Evolutionary conservation across 176 grass and related monocot species (phyloP).

Genomic region (Themeda triandra): DNA sequence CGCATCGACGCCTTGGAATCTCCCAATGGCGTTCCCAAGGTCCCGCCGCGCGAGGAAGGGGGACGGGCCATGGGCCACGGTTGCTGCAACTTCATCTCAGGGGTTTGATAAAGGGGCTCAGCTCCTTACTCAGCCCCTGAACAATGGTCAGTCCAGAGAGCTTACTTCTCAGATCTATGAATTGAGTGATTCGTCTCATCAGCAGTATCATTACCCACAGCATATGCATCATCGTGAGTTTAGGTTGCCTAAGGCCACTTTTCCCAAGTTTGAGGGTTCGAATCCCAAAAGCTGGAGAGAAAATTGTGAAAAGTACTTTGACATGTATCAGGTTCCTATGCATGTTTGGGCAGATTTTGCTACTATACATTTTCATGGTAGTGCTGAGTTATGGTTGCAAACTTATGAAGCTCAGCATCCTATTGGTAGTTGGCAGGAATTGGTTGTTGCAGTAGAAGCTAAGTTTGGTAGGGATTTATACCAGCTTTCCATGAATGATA

Average conservation of each 20-base stretch:
- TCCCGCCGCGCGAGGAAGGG: too few species aligned
- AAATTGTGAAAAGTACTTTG: not conserved
- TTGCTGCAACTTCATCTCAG: too few species aligned
- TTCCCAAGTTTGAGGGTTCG: not conserved
- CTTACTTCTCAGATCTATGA: accelerated
- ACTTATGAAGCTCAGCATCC: not conserved
- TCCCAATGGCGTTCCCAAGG: too few species aligned
- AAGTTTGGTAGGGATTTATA: not conserved
- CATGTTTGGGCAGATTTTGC: not conserved
- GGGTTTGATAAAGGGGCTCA: accelerated
- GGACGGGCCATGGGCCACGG: too few species aligned
- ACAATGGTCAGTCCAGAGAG: too few species aligned
- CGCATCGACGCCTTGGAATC: too few species aligned
- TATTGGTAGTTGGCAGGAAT: accelerated
- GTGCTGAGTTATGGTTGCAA: not conserved
- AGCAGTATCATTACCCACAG: accelerated
- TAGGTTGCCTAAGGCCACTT: not conserved
- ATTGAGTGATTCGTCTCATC: accelerated
- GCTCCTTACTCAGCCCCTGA: too few species aligned
- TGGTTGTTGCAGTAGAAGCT: not conserved
- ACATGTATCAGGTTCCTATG: not conserved
- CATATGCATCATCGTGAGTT: too few species aligned
- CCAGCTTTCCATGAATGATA: accelerated
- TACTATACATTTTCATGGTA: not conserved
- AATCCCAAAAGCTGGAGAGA: not conserved